These are phyloP conservation scores for Chaetomium strumarium DNA, from an alignment of 2,329 filamentous ascomycete species.

Conservation along the genomic window DNA sequence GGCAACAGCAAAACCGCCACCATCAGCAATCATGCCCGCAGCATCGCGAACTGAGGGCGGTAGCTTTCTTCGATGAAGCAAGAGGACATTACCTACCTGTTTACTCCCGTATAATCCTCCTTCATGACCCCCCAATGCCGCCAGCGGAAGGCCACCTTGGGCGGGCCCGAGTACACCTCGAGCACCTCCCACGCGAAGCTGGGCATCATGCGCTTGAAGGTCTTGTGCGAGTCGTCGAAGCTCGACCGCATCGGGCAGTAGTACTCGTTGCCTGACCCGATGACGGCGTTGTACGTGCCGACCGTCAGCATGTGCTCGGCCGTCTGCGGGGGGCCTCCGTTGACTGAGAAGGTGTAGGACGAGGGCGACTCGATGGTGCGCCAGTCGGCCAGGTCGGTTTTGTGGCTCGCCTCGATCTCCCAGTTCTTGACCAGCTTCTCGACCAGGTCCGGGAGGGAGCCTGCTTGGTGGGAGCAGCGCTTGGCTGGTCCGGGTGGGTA, in stretches of 20 bases:
- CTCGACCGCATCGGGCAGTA: slow-evolving; percentile 57
- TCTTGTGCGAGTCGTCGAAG: slow-evolving; percentile 61
- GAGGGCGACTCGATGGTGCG: slow-evolving; percentile 54
- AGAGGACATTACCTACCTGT: slow-evolving; percentile 40
- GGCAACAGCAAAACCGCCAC: neutral
- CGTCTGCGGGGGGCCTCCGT: slow-evolving; percentile 50
- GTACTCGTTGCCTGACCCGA: slow-evolving; percentile 56
- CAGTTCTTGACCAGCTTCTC: slow-evolving; percentile 69
- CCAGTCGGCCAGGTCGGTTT: slow-evolving; percentile 56
- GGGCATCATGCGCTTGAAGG: slow-evolving; percentile 68
- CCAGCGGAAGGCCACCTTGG: slow-evolving; percentile 58
- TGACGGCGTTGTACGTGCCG: slow-evolving; percentile 64
- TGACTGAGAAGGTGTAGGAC: slow-evolving; percentile 60
- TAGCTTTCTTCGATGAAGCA: no score
- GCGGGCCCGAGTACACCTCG: slow-evolving; percentile 61
- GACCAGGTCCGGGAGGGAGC: slow-evolving; percentile 54
- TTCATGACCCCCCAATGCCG: slow-evolving; percentile 63
- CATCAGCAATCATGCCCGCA: slow-evolving; percentile 3
- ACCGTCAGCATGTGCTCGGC: slow-evolving; percentile 61
- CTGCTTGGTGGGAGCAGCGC: slow-evolving; percentile 47
- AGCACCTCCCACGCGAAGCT: slow-evolving; percentile 66
- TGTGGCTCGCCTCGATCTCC: slow-evolving; percentile 67
- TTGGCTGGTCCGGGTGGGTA: slow-evolving; percentile 41
- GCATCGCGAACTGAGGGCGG: no score
- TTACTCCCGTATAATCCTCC: slow-evolving; percentile 59